These are phyloP conservation scores for Pseudogymnoascus sp. DNA, from an alignment of 2,329 filamentous ascomycete genomes.

Conservation along the genomic window DNA sequence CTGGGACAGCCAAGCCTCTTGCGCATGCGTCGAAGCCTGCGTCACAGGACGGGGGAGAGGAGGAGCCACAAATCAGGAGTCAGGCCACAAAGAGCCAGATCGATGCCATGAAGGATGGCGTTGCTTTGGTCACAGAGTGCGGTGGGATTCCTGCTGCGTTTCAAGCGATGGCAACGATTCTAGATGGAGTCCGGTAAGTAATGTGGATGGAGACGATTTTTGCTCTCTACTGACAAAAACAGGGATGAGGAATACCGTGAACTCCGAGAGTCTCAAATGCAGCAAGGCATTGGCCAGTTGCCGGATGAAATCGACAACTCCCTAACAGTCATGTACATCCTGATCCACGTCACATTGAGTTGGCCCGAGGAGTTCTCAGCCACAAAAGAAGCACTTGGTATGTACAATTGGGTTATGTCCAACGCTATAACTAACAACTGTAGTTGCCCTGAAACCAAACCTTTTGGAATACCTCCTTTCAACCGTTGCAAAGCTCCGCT, in stretches of 20 bases:
- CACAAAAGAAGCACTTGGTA: not conserved
- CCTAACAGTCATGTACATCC: conserved; percentile 55
- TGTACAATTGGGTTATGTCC: not conserved
- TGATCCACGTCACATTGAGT: conserved; percentile 48
- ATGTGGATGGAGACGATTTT: conserved; percentile 35
- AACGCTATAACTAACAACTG: conserved; percentile 18
- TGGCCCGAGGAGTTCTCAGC: conserved; percentile 40
- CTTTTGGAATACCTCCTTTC: conserved; percentile 66
- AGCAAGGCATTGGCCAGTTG: conserved; percentile 13
- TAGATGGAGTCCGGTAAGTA: conserved; percentile 28
- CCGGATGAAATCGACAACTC: conserved; percentile 55
- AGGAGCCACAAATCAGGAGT: conserved; percentile 37
- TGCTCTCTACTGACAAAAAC: conserved; percentile 35
- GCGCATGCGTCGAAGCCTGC: conserved; percentile 15
- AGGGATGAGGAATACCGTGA: conserved; percentile 22
- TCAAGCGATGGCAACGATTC: conserved; percentile 25
- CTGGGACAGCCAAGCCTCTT: conserved; percentile 36
- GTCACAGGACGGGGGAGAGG: conserved; percentile 32
- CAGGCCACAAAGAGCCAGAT: conserved; percentile 49
- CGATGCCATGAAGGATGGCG: conserved; percentile 49
- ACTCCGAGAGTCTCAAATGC: conserved; percentile 25
- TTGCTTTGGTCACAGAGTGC: conserved; percentile 42
- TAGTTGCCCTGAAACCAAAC: conserved; percentile 52
- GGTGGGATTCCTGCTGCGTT: conserved; percentile 29
- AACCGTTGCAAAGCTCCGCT: conserved; percentile 59